Evolutionary conservation across 805 yeast species (phyloP).

Genomic region (Ogataea glucozyma): DNA sequence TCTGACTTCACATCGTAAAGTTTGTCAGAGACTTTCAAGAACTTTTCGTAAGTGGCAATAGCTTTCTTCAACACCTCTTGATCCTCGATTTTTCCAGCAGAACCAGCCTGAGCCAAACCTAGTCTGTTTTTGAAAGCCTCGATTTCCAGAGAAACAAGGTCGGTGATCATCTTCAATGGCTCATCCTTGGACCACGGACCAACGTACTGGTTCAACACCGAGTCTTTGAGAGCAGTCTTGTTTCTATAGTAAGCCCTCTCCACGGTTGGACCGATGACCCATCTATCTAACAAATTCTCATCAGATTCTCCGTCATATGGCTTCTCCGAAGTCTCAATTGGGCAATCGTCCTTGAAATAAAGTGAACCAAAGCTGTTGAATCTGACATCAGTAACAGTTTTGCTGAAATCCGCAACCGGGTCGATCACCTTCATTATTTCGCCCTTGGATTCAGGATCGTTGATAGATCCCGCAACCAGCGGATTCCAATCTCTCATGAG

Average conservation of each 20-base stretch:
- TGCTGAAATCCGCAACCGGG: slow-evolving; percentile 60
- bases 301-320: slow-evolving; percentile 65
- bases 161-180: slow-evolving; percentile 63
- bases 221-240: slow-evolving; percentile 53
- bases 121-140: slow-evolving; percentile 58
- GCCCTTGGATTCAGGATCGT: slow-evolving; percentile 48
- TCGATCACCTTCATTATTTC: slow-evolving; percentile 61
- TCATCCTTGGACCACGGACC: slow-evolving; percentile 77
- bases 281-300: slow-evolving; percentile 57
- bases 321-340: slow-evolving; percentile 29
- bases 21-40: slow-evolving; percentile 54
- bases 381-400: slow-evolving; percentile 40
- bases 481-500: slow-evolving; percentile 94
- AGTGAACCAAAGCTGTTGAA: slow-evolving; percentile 81
- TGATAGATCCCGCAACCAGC: slow-evolving; percentile 56
- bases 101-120: slow-evolving; percentile 54
- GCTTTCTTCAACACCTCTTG: slow-evolving; percentile 47
- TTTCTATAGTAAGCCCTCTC: slow-evolving; percentile 79
- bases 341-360: slow-evolving; percentile 73
- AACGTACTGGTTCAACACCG: slow-evolving; percentile 47
- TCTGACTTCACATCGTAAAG: slow-evolving; percentile 56
- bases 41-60: slow-evolving; percentile 60
- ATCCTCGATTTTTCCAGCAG: slow-evolving; percentile 47
- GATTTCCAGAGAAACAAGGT: slow-evolving; percentile 66
- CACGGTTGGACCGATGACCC: slow-evolving; percentile 89